Evolutionary conservation across 768 basidiomycete genomes (phyloP).

Genomic region (Macrocybe gigantea): DNA sequence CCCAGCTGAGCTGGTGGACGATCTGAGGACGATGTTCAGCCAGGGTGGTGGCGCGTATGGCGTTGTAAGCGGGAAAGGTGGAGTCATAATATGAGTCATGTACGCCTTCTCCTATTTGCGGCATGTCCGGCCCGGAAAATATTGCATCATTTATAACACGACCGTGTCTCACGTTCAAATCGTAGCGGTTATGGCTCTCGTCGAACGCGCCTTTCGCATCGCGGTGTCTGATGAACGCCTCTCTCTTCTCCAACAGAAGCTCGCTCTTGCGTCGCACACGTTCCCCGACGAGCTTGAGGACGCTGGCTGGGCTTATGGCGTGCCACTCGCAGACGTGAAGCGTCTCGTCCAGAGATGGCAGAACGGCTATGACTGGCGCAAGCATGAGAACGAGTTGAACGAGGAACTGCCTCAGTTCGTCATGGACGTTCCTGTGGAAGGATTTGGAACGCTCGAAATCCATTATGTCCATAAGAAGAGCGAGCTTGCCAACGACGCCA

Average conservation of each 20-base stretch:
- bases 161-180: not conserved
- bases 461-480: constrained; percentile 60
- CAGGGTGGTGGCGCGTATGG: constrained; percentile 42
- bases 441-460: constrained; percentile 35
- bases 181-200: constrained; percentile 4
- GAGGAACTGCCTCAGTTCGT: constrained; percentile 51
- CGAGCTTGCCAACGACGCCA: constrained; percentile 27
- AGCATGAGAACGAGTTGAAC: constrained; percentile 47
- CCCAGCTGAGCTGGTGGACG: constrained; percentile 40
- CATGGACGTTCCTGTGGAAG: constrained; percentile 41
- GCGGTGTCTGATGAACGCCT: constrained; percentile 38
- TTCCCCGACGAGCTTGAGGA: constrained; percentile 55
- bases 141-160: not conserved
- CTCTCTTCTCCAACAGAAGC: constrained; percentile 34
- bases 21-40: constrained; percentile 53
- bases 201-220: constrained; percentile 37
- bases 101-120: not conserved
- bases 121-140: not conserved
- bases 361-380: constrained; percentile 51
- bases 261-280: constrained; percentile 28
- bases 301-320: constrained; percentile 43
- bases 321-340: constrained; percentile 40
- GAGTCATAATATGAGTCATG: constrained; percentile 8
- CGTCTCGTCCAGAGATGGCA: constrained; percentile 44
- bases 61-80: constrained; percentile 37